These are phyloP conservation scores for Sporisorium graminicola DNA, from an alignment of 1,284 basidiomycete species.

Conservation along the genomic window DNA sequence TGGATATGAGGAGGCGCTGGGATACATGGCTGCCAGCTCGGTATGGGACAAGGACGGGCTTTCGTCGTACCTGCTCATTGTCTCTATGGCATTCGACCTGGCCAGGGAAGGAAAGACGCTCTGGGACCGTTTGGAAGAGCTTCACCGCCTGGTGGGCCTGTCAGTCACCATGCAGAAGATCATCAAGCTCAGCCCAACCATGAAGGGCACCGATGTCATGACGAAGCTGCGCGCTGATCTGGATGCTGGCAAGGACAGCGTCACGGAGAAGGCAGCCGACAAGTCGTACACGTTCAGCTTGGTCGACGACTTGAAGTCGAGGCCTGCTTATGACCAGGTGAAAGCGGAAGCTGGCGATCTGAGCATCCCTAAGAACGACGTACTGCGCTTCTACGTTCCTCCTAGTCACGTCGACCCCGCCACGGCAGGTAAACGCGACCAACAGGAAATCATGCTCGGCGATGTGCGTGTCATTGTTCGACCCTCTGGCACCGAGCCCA, in stretches of 20 bases:
- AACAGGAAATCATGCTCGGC: slow-evolving; percentile 54
- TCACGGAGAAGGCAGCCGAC: slow-evolving; percentile 3
- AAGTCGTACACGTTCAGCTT: slow-evolving; percentile 40
- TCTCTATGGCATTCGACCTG: slow-evolving; percentile 56
- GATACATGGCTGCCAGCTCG: slow-evolving; percentile 58
- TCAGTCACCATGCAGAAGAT: slow-evolving; percentile 59
- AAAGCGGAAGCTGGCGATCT: slow-evolving; percentile 49
- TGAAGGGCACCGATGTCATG: slow-evolving; percentile 58
- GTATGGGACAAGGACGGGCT: slow-evolving; percentile 66
- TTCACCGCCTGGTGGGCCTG: slow-evolving; percentile 55
- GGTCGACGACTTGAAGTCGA: slow-evolving; percentile 51
- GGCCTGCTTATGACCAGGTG: slow-evolving; percentile 33
- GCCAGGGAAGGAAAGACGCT: slow-evolving; percentile 49
- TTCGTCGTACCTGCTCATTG: slow-evolving; percentile 55
- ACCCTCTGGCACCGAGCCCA: slow-evolving; percentile 61
- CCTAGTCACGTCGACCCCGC: slow-evolving; percentile 25
- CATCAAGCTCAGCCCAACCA: slow-evolving; percentile 56
- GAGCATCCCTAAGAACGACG: slow-evolving; percentile 61
- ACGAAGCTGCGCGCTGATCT: slow-evolving; percentile 50
- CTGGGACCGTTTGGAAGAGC: slow-evolving; percentile 60
- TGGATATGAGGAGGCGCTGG: slow-evolving; percentile 65
- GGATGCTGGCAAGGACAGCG: slow-evolving; percentile 32
- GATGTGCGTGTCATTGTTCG: slow-evolving; percentile 60
- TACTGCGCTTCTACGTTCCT: slow-evolving; percentile 60
- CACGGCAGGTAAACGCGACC: slow-evolving; percentile 14